Percentiles rank a stretch among this genome's conserved stretches.
Conservation (phyloP, 805 yeast genomes). For the Metschnikowia colocasiae region DNA sequence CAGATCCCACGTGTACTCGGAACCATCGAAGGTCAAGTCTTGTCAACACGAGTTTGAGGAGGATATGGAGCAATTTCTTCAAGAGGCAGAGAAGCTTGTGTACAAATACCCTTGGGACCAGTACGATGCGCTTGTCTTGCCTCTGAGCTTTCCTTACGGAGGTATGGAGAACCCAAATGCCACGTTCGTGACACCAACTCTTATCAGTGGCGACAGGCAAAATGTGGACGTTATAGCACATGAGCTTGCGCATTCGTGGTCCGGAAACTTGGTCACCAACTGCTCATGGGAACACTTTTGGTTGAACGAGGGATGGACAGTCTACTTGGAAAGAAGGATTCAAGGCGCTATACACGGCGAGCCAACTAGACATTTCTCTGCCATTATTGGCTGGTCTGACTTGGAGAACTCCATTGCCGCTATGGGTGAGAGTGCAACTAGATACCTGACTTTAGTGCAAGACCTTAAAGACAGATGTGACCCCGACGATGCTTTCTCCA, state of each 20-base stretch:
- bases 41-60: slow-evolving; percentile 77
- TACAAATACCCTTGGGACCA: slow-evolving; percentile 82
- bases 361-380: slow-evolving; percentile 69
- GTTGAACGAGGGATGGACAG: slow-evolving; percentile 97
- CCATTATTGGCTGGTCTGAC: slow-evolving; percentile 87
- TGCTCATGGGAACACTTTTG: slow-evolving; percentile 92
- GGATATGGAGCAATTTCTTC: slow-evolving; percentile 77
- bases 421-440: slow-evolving; percentile 51
- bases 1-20: slow-evolving; percentile 77
- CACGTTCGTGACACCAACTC: slow-evolving; percentile 87
- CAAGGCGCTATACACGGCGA: slow-evolving; percentile 78
- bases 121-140: slow-evolving; percentile 77
- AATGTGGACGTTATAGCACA: slow-evolving; percentile 90
- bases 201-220: slow-evolving; percentile 78
- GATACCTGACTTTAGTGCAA: slow-evolving; percentile 65
- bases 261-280: slow-evolving; percentile 87
- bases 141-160: slow-evolving; percentile 78
- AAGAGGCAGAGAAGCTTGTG: slow-evolving; percentile 71
- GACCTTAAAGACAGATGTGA: slow-evolving; percentile 65
- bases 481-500: slow-evolving; percentile 86
- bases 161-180: slow-evolving; percentile 95
- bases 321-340: slow-evolving; percentile 82
- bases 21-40: slow-evolving; percentile 61
- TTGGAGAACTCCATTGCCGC: slow-evolving; percentile 61
- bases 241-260: slow-evolving; percentile 91